Evolutionary conservation across 371 early-diverging fungal species (phyloP).

Genomic region (Syncephalis plumigaleata): DNA sequence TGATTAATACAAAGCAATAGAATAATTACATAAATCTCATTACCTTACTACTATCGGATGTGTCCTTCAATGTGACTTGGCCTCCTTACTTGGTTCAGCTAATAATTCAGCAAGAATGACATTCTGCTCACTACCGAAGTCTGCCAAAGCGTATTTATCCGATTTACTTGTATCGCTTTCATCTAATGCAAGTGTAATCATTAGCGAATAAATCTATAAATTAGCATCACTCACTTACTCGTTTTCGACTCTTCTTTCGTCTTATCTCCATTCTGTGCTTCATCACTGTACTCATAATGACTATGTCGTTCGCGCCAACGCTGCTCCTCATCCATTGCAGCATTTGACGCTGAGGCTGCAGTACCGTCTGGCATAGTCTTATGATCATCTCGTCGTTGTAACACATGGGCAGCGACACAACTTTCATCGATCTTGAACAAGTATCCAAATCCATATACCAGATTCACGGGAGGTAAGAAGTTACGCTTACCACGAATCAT

Average conservation of each 20-base stretch:
- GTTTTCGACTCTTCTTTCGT: neutral
- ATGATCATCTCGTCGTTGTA: constrained; percentile 16
- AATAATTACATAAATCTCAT: neutral
- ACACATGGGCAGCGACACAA: constrained; percentile 47
- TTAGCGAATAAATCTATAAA: neutral
- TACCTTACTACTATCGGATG: too few relatives aligned
- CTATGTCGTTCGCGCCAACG: neutral
- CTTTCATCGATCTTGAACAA: constrained; percentile 80
- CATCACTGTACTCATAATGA: neutral
- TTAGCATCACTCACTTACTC: neutral
- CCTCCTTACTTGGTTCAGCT: constrained; percentile 7
- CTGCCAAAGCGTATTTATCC: constrained; percentile 53
- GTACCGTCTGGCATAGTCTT: constrained; percentile 9
- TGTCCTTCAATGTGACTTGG: too few relatives aligned
- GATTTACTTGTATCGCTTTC: constrained; percentile 3
- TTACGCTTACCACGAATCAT: constrained; percentile 97
- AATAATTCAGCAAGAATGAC: constrained; percentile 10
- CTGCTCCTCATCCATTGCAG: too few relatives aligned
- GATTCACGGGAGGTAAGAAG: constrained; percentile 82
- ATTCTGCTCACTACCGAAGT: constrained; percentile 35
- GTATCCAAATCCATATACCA: constrained; percentile 95
- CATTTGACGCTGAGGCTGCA: too few relatives aligned
- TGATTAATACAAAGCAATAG: constrained; percentile 2
- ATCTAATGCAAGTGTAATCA: too few relatives aligned
- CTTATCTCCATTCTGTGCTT: neutral